Conservation (phyloP, 768 basidiomycete species). For the Amanita molliuscula region DNA sequence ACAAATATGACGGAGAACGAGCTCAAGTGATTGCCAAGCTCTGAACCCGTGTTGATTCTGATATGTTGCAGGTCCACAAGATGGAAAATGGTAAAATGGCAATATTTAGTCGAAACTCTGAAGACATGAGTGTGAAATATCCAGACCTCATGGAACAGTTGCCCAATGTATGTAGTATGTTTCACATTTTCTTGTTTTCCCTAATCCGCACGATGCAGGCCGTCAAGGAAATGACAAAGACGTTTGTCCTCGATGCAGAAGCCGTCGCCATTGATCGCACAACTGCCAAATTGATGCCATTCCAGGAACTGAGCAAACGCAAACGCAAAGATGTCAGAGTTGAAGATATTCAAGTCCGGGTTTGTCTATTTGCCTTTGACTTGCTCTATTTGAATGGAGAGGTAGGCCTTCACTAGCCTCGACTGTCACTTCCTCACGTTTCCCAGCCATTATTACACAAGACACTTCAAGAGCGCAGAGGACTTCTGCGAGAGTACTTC, state of each 20-base stretch:
- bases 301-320: slow-evolving; percentile 91
- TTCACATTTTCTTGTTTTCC: background rate
- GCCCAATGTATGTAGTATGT: slow-evolving; percentile 46
- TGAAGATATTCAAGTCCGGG: slow-evolving; percentile 94
- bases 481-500: slow-evolving; percentile 73
- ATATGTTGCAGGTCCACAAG: slow-evolving; percentile 59
- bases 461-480: slow-evolving; percentile 65
- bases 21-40: slow-evolving; percentile 53
- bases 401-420: slow-evolving; percentile 33
- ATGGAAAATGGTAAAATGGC: slow-evolving; percentile 72
- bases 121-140: slow-evolving; percentile 99
- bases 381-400: slow-evolving; percentile 94
- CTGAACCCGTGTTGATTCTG: background rate
- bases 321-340: slow-evolving; percentile 98
- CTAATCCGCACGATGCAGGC: slow-evolving; percentile 38
- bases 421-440: background rate
- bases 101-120: slow-evolving; percentile 96
- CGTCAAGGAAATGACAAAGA: slow-evolving; percentile 71
- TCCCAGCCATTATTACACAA: slow-evolving; percentile 73
- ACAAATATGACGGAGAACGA: slow-evolving; percentile 98
- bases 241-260: slow-evolving; percentile 94
- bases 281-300: slow-evolving; percentile 85
- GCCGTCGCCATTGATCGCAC: slow-evolving; percentile 90
- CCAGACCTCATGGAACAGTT: slow-evolving; percentile 95
- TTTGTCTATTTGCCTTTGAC: slow-evolving; percentile 95